phyloP scores from a whole-genome alignment of 805 yeast species.

The Wickerhamiella parazyma region DNA sequence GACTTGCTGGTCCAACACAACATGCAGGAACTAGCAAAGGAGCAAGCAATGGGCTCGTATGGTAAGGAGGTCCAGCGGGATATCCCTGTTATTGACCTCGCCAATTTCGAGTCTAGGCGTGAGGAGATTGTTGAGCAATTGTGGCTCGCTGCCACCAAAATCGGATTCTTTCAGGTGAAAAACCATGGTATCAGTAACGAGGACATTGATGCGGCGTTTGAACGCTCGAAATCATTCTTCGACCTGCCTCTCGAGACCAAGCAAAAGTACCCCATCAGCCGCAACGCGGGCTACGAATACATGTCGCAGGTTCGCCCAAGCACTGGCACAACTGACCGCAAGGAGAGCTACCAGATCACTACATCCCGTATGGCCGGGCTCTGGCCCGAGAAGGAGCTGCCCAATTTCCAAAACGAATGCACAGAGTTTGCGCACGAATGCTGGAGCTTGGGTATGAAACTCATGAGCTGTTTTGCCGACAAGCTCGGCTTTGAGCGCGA shows the following conservation, averaged over 20 bases:
- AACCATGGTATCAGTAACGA: slow-evolving; percentile 11
- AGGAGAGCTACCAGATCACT: slow-evolving; percentile 15
- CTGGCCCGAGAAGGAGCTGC: slow-evolving; percentile 12
- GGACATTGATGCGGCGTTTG: slow-evolving; percentile 11
- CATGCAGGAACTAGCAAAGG: slow-evolving; percentile 4
- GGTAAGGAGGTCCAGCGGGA: slow-evolving; percentile 10
- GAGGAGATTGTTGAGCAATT: slow-evolving; percentile 11
- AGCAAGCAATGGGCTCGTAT: slow-evolving; percentile 9
- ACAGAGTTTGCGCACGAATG: slow-evolving; percentile 10
- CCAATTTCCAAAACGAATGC: slow-evolving; percentile 2
- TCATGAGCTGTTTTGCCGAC: slow-evolving; percentile 11
- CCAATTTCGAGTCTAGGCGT: slow-evolving; percentile 8
- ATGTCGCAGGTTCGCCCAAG: slow-evolving; percentile 13
- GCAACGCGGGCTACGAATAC: slow-evolving; percentile 15
- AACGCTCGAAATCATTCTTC: slow-evolving; percentile 10
- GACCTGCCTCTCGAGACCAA: slow-evolving; percentile 9
- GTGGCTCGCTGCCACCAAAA: slow-evolving; percentile 14
- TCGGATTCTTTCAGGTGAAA: slow-evolving; percentile 14
- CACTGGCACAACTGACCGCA: slow-evolving; percentile 15
- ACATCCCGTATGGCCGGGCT: slow-evolving; percentile 12
- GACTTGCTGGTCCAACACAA: too few relatives aligned
- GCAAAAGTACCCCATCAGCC: slow-evolving; percentile 4
- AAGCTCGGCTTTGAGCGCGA: slow-evolving; percentile 10
- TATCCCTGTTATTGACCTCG: slow-evolving; percentile 10
- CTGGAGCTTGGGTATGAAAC: slow-evolving; percentile 10